Conservation (phyloP, 1,139 yeast species). For the Suhomyces coccinellae region DNA sequence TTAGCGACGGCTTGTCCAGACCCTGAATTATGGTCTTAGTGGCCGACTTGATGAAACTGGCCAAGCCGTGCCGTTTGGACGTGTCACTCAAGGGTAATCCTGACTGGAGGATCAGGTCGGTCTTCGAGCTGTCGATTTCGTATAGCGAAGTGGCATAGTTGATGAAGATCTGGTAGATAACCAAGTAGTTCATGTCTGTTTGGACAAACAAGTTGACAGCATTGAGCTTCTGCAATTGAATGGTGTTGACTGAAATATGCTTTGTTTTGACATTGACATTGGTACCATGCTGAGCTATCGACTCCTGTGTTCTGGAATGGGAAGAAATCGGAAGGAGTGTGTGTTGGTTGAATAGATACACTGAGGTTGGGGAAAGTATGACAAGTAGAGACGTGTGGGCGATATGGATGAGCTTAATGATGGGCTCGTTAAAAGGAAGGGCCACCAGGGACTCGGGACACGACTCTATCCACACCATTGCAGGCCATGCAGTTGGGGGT, state of each 20-base stretch:
- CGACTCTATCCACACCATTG: slow-evolving; percentile 44
- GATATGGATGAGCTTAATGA: slow-evolving; percentile 29
- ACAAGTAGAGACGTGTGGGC: slow-evolving; percentile 40
- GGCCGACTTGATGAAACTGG: slow-evolving; percentile 36
- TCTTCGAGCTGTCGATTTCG: slow-evolving; percentile 29
- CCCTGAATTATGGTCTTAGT: slow-evolving; percentile 36
- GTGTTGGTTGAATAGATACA: slow-evolving; percentile 31
- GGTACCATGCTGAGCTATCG: slow-evolving; percentile 37
- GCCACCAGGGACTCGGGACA: slow-evolving; percentile 37
- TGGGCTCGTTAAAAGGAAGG: slow-evolving; percentile 23
- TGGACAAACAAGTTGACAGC: slow-evolving; percentile 36
- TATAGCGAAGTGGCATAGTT: slow-evolving; percentile 34
- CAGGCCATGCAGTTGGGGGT: not conserved
- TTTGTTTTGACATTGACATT: slow-evolving; percentile 30
- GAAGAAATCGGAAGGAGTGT: slow-evolving; percentile 37
- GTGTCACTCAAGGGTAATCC: slow-evolving; percentile 35
- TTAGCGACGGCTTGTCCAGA: slow-evolving; percentile 20
- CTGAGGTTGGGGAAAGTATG: slow-evolving; percentile 29
- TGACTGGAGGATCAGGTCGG: slow-evolving; percentile 33
- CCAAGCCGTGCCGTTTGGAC: slow-evolving; percentile 29
- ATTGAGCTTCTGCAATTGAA: slow-evolving; percentile 28
- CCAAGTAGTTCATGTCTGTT: slow-evolving; percentile 33
- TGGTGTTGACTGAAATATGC: slow-evolving; percentile 28
- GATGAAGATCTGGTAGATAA: slow-evolving; percentile 37
- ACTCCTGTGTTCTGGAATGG: slow-evolving; percentile 32